These are phyloP conservation scores for Ophiobolus disseminans DNA, from an alignment of 2,329 filamentous ascomycete species.

Conservation along the genomic window DNA sequence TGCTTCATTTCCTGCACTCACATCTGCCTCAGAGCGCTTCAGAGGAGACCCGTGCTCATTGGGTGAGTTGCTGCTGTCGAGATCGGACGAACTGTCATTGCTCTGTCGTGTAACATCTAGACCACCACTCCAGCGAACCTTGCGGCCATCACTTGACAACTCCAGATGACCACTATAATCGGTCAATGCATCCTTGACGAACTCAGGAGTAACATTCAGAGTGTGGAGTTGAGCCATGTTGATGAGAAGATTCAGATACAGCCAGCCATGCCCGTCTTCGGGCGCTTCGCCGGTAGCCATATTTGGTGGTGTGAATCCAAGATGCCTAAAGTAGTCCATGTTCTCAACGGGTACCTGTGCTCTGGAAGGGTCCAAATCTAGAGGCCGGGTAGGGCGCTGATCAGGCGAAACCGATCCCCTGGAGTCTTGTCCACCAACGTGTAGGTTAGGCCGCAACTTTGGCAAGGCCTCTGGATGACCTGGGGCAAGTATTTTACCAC, in stretches of 20 bases:
- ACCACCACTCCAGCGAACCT: conserved; percentile 80
- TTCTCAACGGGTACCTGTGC: conserved; percentile 78
- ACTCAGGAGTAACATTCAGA: conserved; percentile 79
- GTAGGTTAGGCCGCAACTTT: conserved; percentile 21
- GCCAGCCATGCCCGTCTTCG: conserved; percentile 75
- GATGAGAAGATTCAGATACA: conserved; percentile 80
- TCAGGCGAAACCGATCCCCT: conserved; percentile 58
- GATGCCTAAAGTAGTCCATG: conserved; percentile 77
- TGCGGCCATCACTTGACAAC: conserved; percentile 76
- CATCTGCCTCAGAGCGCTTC: conserved; percentile 32
- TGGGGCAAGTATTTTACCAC: conserved; percentile 17
- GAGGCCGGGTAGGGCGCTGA: conserved; percentile 77
- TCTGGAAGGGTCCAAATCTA: conserved; percentile 80
- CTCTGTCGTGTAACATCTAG: conserved; percentile 69
- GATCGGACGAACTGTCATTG: conserved; percentile 62
- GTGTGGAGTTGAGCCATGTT: conserved; percentile 87
- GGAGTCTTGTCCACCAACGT: conserved; percentile 35
- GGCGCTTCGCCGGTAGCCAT: conserved; percentile 59
- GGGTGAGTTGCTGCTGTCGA: conserved; percentile 55
- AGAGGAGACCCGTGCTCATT: conserved; percentile 51
- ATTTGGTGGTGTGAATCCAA: conserved; percentile 71
- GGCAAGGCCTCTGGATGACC: conserved; percentile 23
- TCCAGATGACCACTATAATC: conserved; percentile 79
- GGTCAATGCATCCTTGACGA: conserved; percentile 74
- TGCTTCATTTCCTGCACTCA: conserved; percentile 29